Base-by-base conservation (phyloP, 1,284 basidiomycete species). In the Trametes versicolor region DNA sequence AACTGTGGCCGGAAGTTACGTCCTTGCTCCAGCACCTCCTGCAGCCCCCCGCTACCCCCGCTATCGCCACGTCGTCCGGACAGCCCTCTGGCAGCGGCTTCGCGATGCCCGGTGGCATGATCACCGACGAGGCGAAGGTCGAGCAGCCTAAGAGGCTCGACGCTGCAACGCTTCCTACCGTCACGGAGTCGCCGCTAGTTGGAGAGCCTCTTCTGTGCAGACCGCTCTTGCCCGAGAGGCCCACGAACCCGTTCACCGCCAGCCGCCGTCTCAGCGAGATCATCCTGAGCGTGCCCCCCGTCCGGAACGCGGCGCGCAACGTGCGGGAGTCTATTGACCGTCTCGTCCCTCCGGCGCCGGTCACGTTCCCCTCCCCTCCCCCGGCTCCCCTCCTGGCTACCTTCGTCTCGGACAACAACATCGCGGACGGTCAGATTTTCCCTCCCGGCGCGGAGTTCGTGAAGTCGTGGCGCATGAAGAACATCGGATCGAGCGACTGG, bases 401-500 rank as follows among this genome's bases (percentile, higher is more conserved):
- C 7, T 90, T 91, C 67, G 70, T 95, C 8, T 81, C 80, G 45
- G 90, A 95, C 72, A 81, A 88, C 50, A 94, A 91, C 54, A 87
- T 93, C 53, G 81, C 85, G 10, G 90, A 92, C 71, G 93, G 93
- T 1, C 91, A 93, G 71, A 77, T 87, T 41, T 90, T 95, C 72
- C 91, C 92, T 49, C 89, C 93, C 7, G 93, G 93, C 49, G 92
- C 92, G 0, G 91, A 92, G 74, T 95, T 95, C 72, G 85, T 93
- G 58, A 95, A 95, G 78, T 86, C 86, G 25, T 95, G 93, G 93
- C 81, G 82, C 62, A 83, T 95, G 80, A 71, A 81, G 48, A 95
- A 95, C 72, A 83, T 83, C 65, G 88, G 93, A 13, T 71, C 72
- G 17, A 66, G 76, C 7, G 83, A 87, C 32, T 95, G 94, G 93